Percentiles rank a stretch among this genome's conserved stretches.
Conservation (phyloP, 345 rosid genomes). For the Eucalyptus brandiana region DNA sequence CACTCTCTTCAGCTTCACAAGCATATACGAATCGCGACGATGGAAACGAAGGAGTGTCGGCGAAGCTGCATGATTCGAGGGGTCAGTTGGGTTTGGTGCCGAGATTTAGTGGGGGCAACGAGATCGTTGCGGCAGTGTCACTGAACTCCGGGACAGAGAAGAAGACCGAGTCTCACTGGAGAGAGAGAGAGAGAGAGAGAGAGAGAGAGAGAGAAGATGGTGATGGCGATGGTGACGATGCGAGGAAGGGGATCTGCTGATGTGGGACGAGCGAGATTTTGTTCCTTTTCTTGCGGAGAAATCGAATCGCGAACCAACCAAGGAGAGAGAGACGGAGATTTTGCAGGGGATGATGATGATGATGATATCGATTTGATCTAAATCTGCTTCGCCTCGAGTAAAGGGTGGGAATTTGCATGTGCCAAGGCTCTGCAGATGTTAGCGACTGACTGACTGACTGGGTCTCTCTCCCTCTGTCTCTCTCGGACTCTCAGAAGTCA, state of each 20-base stretch:
- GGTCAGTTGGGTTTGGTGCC: background rate
- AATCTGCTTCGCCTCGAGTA: background rate
- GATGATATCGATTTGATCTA: background rate
- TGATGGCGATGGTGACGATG: background rate
- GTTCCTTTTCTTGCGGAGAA: background rate
- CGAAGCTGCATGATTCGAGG: background rate
- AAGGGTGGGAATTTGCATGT: background rate
- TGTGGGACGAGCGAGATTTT: background rate
- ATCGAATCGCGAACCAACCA: background rate
- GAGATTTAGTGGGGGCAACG: background rate
- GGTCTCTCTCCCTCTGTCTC: background rate
- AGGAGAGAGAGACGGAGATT: background rate
- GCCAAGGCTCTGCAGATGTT: background rate
- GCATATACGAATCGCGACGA: background rate
- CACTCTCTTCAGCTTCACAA: background rate
- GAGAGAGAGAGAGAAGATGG: background rate
- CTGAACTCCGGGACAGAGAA: background rate
- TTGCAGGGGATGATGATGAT: background rate
- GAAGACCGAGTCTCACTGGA: background rate
- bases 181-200: background rate
- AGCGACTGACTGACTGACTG: background rate
- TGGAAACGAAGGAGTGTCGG: background rate
- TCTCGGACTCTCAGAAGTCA: background rate
- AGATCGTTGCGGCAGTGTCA: background rate
- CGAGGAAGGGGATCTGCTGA: background rate